Percentiles rank a stretch among this genome's conserved stretches.
phyloP scores from a whole-genome alignment of 306 rosid species.

The Rubus idaeus region DNA sequence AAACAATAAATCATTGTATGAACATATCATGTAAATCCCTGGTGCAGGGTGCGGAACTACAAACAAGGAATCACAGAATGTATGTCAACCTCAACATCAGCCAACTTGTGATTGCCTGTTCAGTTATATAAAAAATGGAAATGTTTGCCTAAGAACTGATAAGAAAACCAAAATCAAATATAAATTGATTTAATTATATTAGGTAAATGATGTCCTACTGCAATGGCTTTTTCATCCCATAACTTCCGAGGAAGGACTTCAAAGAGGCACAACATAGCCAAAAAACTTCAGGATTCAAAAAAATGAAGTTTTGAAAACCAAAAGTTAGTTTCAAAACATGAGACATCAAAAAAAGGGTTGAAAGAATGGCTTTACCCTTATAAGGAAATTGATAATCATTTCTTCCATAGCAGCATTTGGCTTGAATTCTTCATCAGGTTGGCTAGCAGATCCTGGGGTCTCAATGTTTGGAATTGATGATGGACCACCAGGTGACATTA shows the following conservation, averaged over 20 bases:
- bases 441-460: constrained; percentile 90
- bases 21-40: constrained; percentile 4
- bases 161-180: neutral
- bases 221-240: neutral
- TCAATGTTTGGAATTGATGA: constrained; percentile 89
- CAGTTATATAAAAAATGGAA: neutral
- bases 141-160: neutral
- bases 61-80: neutral
- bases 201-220: neutral
- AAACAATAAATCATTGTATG: constrained; percentile 15
- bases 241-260: neutral
- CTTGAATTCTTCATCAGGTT: constrained; percentile 98
- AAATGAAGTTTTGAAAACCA: neutral
- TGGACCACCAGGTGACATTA: constrained; percentile 97
- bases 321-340: neutral
- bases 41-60: neutral
- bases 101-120: neutral
- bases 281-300: constrained; percentile 10
- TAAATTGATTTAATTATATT: neutral
- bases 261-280: neutral
- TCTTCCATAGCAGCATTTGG: constrained; percentile 99
- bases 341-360: constrained; percentile 23
- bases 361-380: constrained; percentile 69
- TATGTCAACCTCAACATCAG: constrained; percentile 11
- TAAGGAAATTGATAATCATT: constrained; percentile 95